Percentiles rank a stretch among this genome's conserved stretches.
These are phyloP conservation scores for Austroboletus eburneus DNA, from an alignment of 768 basidiomycete genomes.

Conservation along the genomic window DNA sequence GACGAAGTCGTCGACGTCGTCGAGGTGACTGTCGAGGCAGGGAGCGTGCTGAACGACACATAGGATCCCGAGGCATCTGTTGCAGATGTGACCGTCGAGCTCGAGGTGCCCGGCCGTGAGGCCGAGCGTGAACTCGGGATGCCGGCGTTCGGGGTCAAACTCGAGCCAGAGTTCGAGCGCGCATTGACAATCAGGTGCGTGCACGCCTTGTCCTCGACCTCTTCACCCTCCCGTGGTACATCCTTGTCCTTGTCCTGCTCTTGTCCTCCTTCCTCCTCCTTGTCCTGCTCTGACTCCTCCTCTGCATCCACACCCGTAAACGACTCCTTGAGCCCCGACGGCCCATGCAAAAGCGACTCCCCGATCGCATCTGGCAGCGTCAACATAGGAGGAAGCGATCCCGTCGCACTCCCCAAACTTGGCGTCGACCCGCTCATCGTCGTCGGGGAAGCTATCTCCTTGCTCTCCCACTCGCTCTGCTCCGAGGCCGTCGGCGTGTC, in stretches of 20 bases:
- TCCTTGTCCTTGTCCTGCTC: too few relatives aligned
- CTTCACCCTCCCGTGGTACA: too few relatives aligned
- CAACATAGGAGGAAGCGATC: conserved; percentile 5
- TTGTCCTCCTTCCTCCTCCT: not conserved
- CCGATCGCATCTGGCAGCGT: too few relatives aligned
- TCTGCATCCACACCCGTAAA: conserved; percentile 19
- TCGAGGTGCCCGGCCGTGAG: conserved; percentile 18
- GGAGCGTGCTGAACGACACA: conserved; percentile 18
- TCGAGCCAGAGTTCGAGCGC: not conserved
- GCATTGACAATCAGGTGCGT: too few relatives aligned
- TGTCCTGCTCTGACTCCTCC: conserved; percentile 15
- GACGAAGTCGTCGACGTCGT: conserved; percentile 2
- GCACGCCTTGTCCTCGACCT: too few relatives aligned
- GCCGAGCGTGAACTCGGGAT: not conserved
- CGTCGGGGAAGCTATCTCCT: too few relatives aligned
- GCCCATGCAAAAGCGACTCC: too few relatives aligned
- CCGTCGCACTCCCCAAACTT: conserved; percentile 20
- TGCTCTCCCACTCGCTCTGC: conserved; percentile 5
- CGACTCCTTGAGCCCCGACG: conserved; percentile 20
- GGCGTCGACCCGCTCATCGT: conserved; percentile 24
- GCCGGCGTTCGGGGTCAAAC: not conserved
- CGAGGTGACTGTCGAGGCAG: conserved; percentile 15
- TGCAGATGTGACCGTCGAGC: conserved; percentile 18
- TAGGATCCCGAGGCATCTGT: conserved; percentile 23
- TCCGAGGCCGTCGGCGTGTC: not conserved